phyloP scores from a whole-genome alignment of 2,329 filamentous ascomycete genomes.

The Fusarium papillatum region DNA sequence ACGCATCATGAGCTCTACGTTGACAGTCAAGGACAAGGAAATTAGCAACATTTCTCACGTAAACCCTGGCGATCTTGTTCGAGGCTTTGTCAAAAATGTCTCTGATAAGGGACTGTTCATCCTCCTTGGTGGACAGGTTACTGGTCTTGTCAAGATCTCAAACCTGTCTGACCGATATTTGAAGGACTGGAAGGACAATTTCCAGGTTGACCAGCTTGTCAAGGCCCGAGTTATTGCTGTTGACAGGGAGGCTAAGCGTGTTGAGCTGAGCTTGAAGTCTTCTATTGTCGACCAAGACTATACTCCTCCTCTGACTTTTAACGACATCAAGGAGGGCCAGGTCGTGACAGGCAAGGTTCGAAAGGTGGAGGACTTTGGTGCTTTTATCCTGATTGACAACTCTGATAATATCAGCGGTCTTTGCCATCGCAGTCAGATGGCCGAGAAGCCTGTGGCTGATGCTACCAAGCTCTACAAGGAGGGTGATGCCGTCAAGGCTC shows the following conservation, averaged over 20 bases:
- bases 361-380: conserved; percentile 95
- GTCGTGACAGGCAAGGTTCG: conserved; percentile 90
- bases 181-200: conserved; percentile 95
- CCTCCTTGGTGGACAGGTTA: conserved; percentile 83
- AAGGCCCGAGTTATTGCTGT: conserved; percentile 86
- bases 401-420: conserved; percentile 92
- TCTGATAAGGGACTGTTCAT: conserved; percentile 92
- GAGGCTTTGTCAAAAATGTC: conserved; percentile 93
- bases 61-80: conserved; percentile 81
- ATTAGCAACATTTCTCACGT: conserved; percentile 80
- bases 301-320: conserved; percentile 77
- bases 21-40: conserved; percentile 85
- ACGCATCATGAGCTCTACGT: conserved; percentile 87
- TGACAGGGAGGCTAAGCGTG: conserved; percentile 76
- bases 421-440: conserved; percentile 93
- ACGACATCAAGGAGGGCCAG: conserved; percentile 85
- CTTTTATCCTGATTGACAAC: conserved; percentile 91
- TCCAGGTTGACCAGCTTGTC: conserved; percentile 91
- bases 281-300: conserved; percentile 88
- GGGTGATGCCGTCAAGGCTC: conserved; percentile 94
- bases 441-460: conserved; percentile 85
- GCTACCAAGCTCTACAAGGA: conserved; percentile 91
- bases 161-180: conserved; percentile 92
- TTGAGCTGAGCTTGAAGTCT: conserved; percentile 89
- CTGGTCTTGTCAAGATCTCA: conserved; percentile 85